Conservation (phyloP, 306 rosid genomes). For the Begonia masoniana region DNA sequence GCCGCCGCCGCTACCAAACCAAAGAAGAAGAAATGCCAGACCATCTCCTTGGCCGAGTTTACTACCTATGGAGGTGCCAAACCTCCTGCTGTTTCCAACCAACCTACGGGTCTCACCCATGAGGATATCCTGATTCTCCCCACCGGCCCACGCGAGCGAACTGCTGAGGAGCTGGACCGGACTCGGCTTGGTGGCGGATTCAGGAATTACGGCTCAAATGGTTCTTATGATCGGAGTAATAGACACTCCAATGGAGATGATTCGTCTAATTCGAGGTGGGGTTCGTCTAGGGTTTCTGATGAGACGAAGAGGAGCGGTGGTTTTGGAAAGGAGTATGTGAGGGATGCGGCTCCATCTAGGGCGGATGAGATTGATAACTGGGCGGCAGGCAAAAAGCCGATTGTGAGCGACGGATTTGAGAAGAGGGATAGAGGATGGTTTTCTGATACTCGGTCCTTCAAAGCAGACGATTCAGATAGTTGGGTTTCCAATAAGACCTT, state of each 20-base stretch:
- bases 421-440: constrained; percentile 54
- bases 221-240: constrained; percentile 14
- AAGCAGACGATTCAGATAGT: constrained; percentile 76
- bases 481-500: constrained; percentile 66
- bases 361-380: constrained; percentile 84
- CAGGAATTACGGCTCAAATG: constrained; percentile 23
- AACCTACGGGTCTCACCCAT: constrained; percentile 3
- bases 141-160: constrained; percentile 75
- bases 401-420: constrained; percentile 40
- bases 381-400: constrained; percentile 59
- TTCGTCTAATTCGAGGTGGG: constrained; percentile 56
- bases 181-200: constrained; percentile 50
- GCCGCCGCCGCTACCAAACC: constrained; percentile 60
- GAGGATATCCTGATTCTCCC: constrained; percentile 50
- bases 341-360: constrained; percentile 49
- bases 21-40: constrained; percentile 75
- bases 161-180: constrained; percentile 75
- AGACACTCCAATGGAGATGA: constrained; percentile 34
- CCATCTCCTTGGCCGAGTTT: constrained; percentile 51
- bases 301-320: constrained; percentile 25
- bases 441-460: constrained; percentile 58
- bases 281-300: constrained; percentile 58
- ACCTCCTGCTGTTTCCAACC: constrained; percentile 6
- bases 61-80: constrained; percentile 23
- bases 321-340: constrained; percentile 34